A percentile compares a stretch with the other conserved stretches of the same genome.
phyloP scores from a whole-genome alignment of 1,284 basidiomycete species.

The Marasmius sp. region DNA sequence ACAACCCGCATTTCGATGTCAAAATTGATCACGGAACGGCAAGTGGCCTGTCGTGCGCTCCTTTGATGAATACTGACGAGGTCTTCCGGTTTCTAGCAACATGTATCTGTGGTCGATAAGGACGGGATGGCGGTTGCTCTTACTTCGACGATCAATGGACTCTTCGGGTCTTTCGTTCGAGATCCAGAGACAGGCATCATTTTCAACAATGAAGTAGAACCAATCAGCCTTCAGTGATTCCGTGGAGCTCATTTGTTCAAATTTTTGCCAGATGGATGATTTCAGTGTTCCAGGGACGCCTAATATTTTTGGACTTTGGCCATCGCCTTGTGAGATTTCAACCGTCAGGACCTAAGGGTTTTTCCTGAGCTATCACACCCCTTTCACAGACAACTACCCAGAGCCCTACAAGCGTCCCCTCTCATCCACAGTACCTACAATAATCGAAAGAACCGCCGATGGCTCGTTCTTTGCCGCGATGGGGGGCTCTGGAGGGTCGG shows the following conservation, averaged over 20 bases:
- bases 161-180: slow-evolving; percentile 87
- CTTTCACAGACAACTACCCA: slow-evolving; percentile 76
- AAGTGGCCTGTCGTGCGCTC: slow-evolving; percentile 22
- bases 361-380: slow-evolving; percentile 2
- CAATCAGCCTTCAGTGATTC: background rate
- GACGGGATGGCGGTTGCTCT: slow-evolving; percentile 84
- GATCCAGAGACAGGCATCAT: slow-evolving; percentile 86
- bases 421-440: slow-evolving; percentile 80
- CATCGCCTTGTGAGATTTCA: slow-evolving; percentile 71
- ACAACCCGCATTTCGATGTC: slow-evolving; percentile 80
- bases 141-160: slow-evolving; percentile 84
- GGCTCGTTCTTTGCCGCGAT: slow-evolving; percentile 73
- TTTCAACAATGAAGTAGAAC: slow-evolving; percentile 77
- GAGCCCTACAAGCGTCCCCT: slow-evolving; percentile 84
- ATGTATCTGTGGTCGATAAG: slow-evolving; percentile 78
- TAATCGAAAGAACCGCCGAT: slow-evolving; percentile 67
- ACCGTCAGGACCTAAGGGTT: background rate
- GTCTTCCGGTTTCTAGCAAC: slow-evolving; percentile 52
- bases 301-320: slow-evolving; percentile 82
- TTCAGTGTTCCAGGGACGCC: slow-evolving; percentile 81
- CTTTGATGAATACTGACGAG: background rate
- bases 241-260: background rate
- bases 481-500: slow-evolving; percentile 86
- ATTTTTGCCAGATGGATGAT: slow-evolving; percentile 72
- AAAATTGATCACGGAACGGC: slow-evolving; percentile 86